Base-by-base conservation (phyloP, 257 asterid genomes). In the Solanum okadae region DNA sequence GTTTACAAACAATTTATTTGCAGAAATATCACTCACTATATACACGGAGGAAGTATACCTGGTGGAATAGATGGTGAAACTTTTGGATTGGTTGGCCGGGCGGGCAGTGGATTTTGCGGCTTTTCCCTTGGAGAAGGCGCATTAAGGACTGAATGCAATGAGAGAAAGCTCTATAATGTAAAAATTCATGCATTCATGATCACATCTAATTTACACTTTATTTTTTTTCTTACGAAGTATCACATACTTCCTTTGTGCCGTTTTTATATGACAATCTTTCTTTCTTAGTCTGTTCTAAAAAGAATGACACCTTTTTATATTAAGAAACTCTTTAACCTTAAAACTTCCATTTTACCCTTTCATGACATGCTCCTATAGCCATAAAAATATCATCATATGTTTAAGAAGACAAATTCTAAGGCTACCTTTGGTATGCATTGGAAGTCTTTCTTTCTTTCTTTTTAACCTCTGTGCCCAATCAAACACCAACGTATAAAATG, bases 11-110 rank as follows among this genome's bases (percentile, higher is more conserved):
- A 86, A 72, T 15, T 11, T 46, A 33, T 31, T 46, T 44, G 61
- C n/a, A 8, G 27, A 33, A 29, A 71, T 38, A 73, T 31, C 67
- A 42, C 14, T 14, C 40, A 33, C 34, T n/a, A 44, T 8, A 49
- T 40, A 73, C 49, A 72, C 18, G 2, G 4, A 46, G 73, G 16
- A 49, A 27, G 75, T 22, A 86, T 86, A 86, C 84, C 85, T 71
- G 85, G 73, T 52, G 88, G 85, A 72, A 40, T 73, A 73, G 84
- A 86, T 46, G 88, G 85, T 49, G 75, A 73, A 38, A 86, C 88
- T 73, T 61, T 56, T 23, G 56, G 85, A n/a, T 86, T 86, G 44
- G 34, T 40, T 23, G 88, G 49, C 85, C 16, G 75, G 29, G 31
- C 29, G 6, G 84, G 83, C 34, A 79, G 75, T 52, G 88, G 81